phyloP scores from a whole-genome alignment of 2,329 filamentous ascomycete genomes.

The Colletotrichum australisinense region DNA sequence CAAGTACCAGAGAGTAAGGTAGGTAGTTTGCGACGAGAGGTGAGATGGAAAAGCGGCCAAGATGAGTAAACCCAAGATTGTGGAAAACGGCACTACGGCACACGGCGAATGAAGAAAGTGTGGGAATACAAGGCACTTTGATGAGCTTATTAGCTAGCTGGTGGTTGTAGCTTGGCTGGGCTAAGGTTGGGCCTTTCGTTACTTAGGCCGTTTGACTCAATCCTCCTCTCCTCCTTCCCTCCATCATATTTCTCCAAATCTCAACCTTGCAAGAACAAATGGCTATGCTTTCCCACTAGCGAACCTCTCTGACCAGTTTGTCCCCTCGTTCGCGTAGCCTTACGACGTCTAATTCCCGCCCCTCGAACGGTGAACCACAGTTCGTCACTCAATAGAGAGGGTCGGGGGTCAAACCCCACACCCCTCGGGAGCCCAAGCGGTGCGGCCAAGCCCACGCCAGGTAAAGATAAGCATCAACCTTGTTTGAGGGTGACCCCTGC shows the following conservation, averaged over 20 bases:
- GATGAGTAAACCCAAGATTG: conserved; percentile 15
- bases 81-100: conserved; percentile 23
- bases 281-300: conserved; percentile 1
- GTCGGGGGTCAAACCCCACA: background rate
- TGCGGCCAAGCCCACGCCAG: conserved; percentile 22
- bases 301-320: conserved; percentile 3
- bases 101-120: background rate
- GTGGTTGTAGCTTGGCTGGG: conserved; percentile 3
- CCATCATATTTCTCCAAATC: background rate
- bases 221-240: background rate
- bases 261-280: background rate
- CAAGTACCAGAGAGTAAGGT: background rate
- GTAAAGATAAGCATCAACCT: conserved; percentile 33
- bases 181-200: background rate
- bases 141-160: conserved; percentile 20
- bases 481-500: conserved; percentile 8
- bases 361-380: conserved; percentile 26
- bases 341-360: conserved; percentile 15
- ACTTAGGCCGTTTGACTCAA: conserved; percentile 22
- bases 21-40: background rate
- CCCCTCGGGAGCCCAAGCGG: conserved; percentile 16
- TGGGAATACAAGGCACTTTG: conserved; percentile 30
- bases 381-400: conserved; percentile 8
- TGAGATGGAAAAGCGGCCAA: background rate
- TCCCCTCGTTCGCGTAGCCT: conserved; percentile 28